Evolutionary conservation across 139 green algal genomes (phyloP).

Genomic region (Chlamydomonas sphaeroides): DNA sequence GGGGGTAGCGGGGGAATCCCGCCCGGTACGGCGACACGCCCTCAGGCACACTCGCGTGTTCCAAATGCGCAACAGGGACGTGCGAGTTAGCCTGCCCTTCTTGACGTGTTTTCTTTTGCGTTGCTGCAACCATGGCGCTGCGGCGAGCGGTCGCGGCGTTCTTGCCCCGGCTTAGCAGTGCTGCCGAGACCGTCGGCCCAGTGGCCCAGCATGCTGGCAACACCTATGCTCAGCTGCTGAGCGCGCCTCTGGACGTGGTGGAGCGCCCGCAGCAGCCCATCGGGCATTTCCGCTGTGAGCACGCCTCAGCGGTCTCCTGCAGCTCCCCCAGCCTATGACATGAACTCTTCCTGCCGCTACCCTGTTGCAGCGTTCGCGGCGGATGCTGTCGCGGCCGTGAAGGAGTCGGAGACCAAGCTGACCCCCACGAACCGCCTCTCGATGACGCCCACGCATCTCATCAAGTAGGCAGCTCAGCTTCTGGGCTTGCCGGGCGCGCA

Average conservation of each 20-base stretch:
- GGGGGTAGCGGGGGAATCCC: too few relatives aligned
- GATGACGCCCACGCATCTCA: slow-evolving; percentile 56
- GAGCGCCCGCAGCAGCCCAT: slow-evolving; percentile 22
- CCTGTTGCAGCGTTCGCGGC: slow-evolving; percentile 32
- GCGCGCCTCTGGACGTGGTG: slow-evolving; percentile 12
- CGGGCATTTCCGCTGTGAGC: slow-evolving; percentile 36
- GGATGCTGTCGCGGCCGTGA: slow-evolving; percentile 30
- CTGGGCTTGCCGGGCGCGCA: too few relatives aligned
- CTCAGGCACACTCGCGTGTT: too few relatives aligned
- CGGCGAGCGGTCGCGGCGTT: slow-evolving; percentile 15
- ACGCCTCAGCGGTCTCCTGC: neutral
- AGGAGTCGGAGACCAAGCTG: slow-evolving; percentile 41
- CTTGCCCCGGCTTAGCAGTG: neutral
- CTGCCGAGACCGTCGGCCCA: slow-evolving; percentile 13
- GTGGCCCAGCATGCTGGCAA: slow-evolving; percentile 14
- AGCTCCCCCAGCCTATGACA: neutral
- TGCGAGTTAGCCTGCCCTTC: too few relatives aligned
- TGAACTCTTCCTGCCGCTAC: neutral
- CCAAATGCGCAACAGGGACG: too few relatives aligned
- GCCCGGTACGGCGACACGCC: too few relatives aligned
- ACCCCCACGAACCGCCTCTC: slow-evolving; percentile 51
- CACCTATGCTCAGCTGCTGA: slow-evolving; percentile 20
- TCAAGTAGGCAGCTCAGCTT: slow-evolving; percentile 65
- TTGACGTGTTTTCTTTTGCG: too few relatives aligned
- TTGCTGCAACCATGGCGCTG: slow-evolving; percentile 15